Percentiles rank a stretch among this genome's conserved stretches.
These are phyloP conservation scores for Fagus crenata DNA, from an alignment of 306 rosid genomes.

Conservation along the genomic window DNA sequence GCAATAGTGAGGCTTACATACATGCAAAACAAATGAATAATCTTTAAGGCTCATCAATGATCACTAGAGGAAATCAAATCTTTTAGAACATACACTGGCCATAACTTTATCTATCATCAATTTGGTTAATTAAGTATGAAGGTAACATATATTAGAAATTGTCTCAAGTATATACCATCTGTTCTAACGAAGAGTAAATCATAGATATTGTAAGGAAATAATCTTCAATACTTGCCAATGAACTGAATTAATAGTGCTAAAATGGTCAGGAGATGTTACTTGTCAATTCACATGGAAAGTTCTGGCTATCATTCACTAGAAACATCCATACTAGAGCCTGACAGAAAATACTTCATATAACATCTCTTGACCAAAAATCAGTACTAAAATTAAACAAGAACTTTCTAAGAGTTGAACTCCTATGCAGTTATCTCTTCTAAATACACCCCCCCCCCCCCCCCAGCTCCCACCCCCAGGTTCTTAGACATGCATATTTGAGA, in stretches of 20 bases:
- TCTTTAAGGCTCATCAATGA: not conserved
- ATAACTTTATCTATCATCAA: not conserved
- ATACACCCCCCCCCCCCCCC: not conserved
- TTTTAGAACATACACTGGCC: not conserved
- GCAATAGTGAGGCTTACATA: not conserved
- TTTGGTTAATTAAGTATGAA: not conserved
- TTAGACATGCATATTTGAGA: not conserved
- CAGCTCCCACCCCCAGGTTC: not conserved
- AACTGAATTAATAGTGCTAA: not conserved
- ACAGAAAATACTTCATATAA: not conserved
- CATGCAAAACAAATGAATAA: slow-evolving; percentile 14
- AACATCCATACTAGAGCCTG: not conserved
- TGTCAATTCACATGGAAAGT: not conserved
- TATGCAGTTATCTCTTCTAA: not conserved
- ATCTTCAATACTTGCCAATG: not conserved
- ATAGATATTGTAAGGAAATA: not conserved
- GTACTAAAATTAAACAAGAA: not conserved
- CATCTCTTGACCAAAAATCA: not conserved
- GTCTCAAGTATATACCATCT: no score
- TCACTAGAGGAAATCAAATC: not conserved
- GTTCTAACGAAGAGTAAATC: not conserved
- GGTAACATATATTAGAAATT: not conserved
- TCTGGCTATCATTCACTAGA: not conserved
- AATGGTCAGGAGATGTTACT: not conserved
- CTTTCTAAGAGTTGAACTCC: not conserved